Evolutionary conservation across 345 rosid genomes (phyloP).

Genomic region (Arabidopsis thaliana): TAIR10.1 NC_003071.7:17111001-17111500

Average conservation of each 20-base stretch:
- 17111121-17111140: background rate
- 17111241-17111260: no score
- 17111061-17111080: no score
- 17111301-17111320: background rate
- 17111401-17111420: no score
- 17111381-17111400: background rate
- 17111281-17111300: background rate
- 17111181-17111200: background rate
- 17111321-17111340: background rate
- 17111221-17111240: no score
- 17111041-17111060: background rate
- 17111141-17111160: background rate
- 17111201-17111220: background rate
- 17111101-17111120: background rate
- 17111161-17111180: slow-evolving; percentile 3
- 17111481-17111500: background rate
- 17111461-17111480: slow-evolving; percentile 42
- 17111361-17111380: background rate
- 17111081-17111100: background rate
- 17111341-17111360: no score
- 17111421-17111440: background rate
- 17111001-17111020: background rate
- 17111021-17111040: background rate
- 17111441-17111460: slow-evolving; percentile 41
- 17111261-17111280: background rate